phyloP scores from a whole-genome alignment of 192 early-diverging fungal species.

The Oehlia diaphana region DNA sequence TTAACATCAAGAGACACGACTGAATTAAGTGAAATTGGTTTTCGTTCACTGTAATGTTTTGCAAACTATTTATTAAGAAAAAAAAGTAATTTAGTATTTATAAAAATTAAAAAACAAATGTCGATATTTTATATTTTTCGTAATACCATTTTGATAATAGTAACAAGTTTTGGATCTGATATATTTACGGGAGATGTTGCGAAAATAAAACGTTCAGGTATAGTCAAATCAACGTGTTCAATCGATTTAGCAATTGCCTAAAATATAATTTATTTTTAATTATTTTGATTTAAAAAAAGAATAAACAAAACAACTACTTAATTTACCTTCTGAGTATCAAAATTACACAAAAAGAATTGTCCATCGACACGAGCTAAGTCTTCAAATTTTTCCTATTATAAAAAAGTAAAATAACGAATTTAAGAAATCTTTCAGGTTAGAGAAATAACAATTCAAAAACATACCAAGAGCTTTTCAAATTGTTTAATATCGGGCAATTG shows the following conservation, averaged over 20 bases:
- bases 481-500: slow-evolving; percentile 58
- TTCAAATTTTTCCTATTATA: slow-evolving; percentile 62
- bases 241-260: slow-evolving; percentile 61
- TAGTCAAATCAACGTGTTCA: slow-evolving; percentile 54
- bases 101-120: not conserved
- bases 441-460: not conserved
- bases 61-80: slow-evolving; percentile 15
- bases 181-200: slow-evolving; percentile 63
- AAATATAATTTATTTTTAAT: not conserved
- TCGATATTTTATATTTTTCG: not conserved
- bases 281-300: not conserved
- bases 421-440: slow-evolving; percentile 11
- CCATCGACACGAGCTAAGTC: slow-evolving; percentile 64
- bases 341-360: slow-evolving; percentile 79
- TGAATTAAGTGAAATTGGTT: slow-evolving; percentile 47
- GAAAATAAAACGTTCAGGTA: slow-evolving; percentile 74
- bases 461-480: slow-evolving; percentile 65
- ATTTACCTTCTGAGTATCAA: slow-evolving; percentile 58
- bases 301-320: not conserved
- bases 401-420: not conserved
- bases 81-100: not conserved
- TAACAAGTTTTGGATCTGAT: slow-evolving; percentile 31
- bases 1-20: not conserved
- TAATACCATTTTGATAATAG: not conserved
- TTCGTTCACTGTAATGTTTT: slow-evolving; percentile 38